Evolutionary conservation across 2,329 filamentous ascomycete species (phyloP).

Genomic region (Penicillium sp.): DNA sequence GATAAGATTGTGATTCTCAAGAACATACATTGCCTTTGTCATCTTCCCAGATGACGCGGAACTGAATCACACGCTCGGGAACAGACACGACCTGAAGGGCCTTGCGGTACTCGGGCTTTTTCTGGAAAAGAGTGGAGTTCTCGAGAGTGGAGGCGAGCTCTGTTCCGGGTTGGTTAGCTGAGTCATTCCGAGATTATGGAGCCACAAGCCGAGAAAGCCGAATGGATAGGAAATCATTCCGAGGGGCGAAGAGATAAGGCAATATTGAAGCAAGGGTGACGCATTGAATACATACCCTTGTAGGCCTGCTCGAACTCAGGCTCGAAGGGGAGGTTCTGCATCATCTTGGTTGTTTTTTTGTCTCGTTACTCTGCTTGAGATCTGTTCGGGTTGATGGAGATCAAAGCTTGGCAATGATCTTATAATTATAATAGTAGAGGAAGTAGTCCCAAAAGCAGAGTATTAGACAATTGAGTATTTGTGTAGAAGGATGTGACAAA

Average conservation of each 20-base stretch:
- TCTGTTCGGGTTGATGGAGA: not conserved
- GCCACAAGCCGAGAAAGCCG: constrained; percentile 22
- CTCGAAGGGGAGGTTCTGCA: constrained; percentile 82
- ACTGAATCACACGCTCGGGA: constrained; percentile 94
- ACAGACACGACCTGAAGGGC: constrained; percentile 83
- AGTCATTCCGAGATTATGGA: constrained; percentile 9
- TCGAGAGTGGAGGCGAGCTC: constrained; percentile 95
- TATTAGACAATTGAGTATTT: not conserved
- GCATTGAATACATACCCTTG: constrained; percentile 62
- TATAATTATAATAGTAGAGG: not conserved
- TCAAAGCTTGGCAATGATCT: constrained; percentile 8
- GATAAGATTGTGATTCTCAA: too few species aligned
- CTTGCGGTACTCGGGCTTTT: constrained; percentile 90
- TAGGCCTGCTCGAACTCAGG: constrained; percentile 99
- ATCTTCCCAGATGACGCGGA: constrained; percentile 95
- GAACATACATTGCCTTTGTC: constrained; percentile 63
- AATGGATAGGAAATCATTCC: constrained; percentile 9
- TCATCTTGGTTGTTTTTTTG: constrained; percentile 40
- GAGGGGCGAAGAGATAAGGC: not conserved
- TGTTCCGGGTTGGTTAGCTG: constrained; percentile 38
- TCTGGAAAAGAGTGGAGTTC: constrained; percentile 85
- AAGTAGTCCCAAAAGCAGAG: constrained; percentile 15
- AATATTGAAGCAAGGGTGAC: not conserved
- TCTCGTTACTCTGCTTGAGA: constrained; percentile 7
- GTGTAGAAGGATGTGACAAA: constrained; percentile 11